Evolutionary conservation across 2,329 filamentous ascomycete species (phyloP).

Genomic region (Botrytis fabae): DNA sequence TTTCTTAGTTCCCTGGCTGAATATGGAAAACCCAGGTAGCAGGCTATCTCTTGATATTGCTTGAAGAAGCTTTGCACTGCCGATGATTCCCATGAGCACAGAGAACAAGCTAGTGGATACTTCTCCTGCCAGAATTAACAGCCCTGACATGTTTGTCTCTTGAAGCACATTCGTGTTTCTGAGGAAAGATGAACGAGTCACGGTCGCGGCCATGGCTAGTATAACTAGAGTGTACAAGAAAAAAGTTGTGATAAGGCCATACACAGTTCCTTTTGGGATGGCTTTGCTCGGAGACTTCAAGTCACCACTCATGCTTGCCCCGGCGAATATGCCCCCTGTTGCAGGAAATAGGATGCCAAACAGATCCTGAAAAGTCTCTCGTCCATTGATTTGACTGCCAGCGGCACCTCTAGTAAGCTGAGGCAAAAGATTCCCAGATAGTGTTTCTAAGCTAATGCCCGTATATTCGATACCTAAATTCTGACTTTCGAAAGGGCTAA

Average conservation of each 20-base stretch:
- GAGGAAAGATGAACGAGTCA: slow-evolving; percentile 72
- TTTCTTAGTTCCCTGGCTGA: slow-evolving; percentile 70
- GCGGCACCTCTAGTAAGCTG: slow-evolving; percentile 60
- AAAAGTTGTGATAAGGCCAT: slow-evolving; percentile 75
- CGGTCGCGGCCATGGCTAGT: slow-evolving; percentile 73
- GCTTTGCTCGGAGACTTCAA: slow-evolving; percentile 78
- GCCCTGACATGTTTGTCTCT: slow-evolving; percentile 72
- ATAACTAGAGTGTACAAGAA: slow-evolving; percentile 74
- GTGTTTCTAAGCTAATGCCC: slow-evolving; percentile 68
- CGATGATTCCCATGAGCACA: slow-evolving; percentile 82
- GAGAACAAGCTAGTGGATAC: slow-evolving; percentile 83
- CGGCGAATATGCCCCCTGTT: slow-evolving; percentile 61
- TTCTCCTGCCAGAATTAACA: slow-evolving; percentile 76
- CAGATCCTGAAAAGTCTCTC: slow-evolving; percentile 74
- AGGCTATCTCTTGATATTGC: slow-evolving; percentile 78
- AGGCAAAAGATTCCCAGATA: slow-evolving; percentile 73
- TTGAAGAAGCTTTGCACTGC: slow-evolving; percentile 80
- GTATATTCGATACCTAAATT: slow-evolving; percentile 71
- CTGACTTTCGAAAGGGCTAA: slow-evolving; percentile 65
- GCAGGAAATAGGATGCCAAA: slow-evolving; percentile 84
- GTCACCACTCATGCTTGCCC: slow-evolving; percentile 89
- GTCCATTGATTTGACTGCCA: slow-evolving; percentile 60
- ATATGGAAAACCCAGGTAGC: slow-evolving; percentile 71
- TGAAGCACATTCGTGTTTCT: slow-evolving; percentile 72
- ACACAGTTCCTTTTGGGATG: slow-evolving; percentile 81